Conservation (phyloP, 192 early-diverging fungal species). For the Podila verticillata region DNA sequence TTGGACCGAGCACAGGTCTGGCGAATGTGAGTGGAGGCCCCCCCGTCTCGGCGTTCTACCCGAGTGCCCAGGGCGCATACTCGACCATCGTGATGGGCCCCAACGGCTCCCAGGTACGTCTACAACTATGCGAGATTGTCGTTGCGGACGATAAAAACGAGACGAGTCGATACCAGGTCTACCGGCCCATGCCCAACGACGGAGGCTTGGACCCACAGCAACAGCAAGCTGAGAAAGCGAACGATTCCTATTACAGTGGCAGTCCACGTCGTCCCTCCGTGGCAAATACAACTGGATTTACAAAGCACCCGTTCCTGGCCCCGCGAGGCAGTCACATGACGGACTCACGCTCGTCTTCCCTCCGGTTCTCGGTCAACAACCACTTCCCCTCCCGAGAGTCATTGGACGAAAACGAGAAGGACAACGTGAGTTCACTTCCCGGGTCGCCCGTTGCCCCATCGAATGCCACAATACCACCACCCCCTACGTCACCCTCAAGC, state of each 20-base stretch:
- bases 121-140: slow-evolving; percentile 46
- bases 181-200: slow-evolving; percentile 24
- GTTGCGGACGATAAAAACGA: slow-evolving; percentile 44
- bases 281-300: slow-evolving; percentile 11
- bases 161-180: slow-evolving; percentile 44
- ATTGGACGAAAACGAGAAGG: slow-evolving; percentile 9
- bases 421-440: neutral
- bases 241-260: neutral
- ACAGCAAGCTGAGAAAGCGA: neutral
- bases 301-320: slow-evolving; percentile 18
- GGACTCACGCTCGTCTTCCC: slow-evolving; percentile 27
- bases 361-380: slow-evolving; percentile 12
- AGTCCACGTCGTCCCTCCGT: neutral
- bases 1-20: neutral
- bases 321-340: slow-evolving; percentile 6
- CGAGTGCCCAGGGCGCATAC: slow-evolving; percentile 17
- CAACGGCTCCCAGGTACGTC: slow-evolving; percentile 23
- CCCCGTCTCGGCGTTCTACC: slow-evolving; percentile 15
- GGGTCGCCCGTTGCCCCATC: neutral
- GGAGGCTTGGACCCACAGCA: neutral
- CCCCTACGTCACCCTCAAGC: neutral
- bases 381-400: neutral
- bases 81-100: slow-evolving; percentile 45
- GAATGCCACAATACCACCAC: neutral
- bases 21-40: too few relatives aligned